These are phyloP conservation scores for Saccharum hybrid DNA, from an alignment of 202 grass and related monocot genomes.

Conservation along the genomic window DNA sequence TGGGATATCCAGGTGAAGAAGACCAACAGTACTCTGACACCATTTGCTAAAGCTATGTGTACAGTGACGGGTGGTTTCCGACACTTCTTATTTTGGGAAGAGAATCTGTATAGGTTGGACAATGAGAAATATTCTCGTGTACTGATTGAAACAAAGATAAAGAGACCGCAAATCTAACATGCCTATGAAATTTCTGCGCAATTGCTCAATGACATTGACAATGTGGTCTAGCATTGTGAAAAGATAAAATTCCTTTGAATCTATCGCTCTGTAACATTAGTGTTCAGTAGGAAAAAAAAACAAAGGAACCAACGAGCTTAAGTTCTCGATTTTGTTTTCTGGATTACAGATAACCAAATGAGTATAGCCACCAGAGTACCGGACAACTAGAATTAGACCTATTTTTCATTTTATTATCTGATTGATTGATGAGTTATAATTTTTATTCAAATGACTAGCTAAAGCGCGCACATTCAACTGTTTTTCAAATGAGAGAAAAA, in stretches of 20 bases:
- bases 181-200: neutral
- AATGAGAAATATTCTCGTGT: neutral
- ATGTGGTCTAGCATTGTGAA: neutral
- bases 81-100: neutral
- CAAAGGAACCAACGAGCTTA: neutral
- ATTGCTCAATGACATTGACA: neutral
- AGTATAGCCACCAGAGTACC: too few relatives aligned
- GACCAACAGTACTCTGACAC: neutral
- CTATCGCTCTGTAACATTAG: neutral
- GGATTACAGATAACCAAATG: neutral
- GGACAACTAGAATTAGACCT: neutral
- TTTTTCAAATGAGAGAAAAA: neutral
- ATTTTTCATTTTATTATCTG: neutral
- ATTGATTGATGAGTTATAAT: neutral
- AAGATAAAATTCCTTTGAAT: neutral
- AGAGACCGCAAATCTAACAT: neutral
- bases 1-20: neutral
- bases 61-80: neutral
- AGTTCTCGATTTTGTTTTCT: neutral
- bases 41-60: neutral
- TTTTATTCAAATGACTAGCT: neutral
- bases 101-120: neutral
- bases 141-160: neutral
- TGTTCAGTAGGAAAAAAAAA: neutral
- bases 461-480: neutral